Evolutionary conservation across 225 moss, liverwort and hornwort genomes (phyloP), one percentile per base, ranked within the genome.

Genomic region (Takakia lepidozioides): DNA sequence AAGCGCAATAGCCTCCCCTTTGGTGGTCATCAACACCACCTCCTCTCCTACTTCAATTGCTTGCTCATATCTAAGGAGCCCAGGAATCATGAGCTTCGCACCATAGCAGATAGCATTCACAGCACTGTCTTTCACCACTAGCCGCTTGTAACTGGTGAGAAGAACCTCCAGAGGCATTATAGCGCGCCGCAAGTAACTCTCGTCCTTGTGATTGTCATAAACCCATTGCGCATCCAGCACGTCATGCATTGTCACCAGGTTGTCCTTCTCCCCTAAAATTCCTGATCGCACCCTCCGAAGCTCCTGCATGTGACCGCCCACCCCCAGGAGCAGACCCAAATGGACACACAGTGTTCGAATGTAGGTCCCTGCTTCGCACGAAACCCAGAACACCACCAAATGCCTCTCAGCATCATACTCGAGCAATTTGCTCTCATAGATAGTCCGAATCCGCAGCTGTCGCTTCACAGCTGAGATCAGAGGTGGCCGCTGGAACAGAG

Each of bases 31-130:
- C 38, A 93, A 60, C 7, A 93, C 89, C 0, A 93, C 79, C 62
- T 93, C 93, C 58, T 93, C 86, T 25, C 84, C 93, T 24, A 82
- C 83, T 59, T 93, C 93, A 10, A 86, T 44, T 7, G 86, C 88
- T 5, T 88, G 83, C 66, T 86, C 93, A 22, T 86, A 93, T 10
- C 89, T 45, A 48, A 93, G 39, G 5, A 93, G 66, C 17, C 93
- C 93, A 0, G 93, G 93, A 51, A 93, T 86, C 93, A 93, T 93
- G 5, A 93, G 60, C 72, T 89, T 93, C 8, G 93, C 93, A 16
- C 93, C 93, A 14, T 86, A 93, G 39, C 93, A 93, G n/a, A 93
- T 86, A 2, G 93, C 93, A 51, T 93, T 93, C 58, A 93, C 89
- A 8, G 86, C 83, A 41, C 89, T 93, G 22, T 93, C 93, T 52